Base-by-base conservation (phyloP, 208 protist genomes). In the Vickermania ingenoplastis region DNA sequence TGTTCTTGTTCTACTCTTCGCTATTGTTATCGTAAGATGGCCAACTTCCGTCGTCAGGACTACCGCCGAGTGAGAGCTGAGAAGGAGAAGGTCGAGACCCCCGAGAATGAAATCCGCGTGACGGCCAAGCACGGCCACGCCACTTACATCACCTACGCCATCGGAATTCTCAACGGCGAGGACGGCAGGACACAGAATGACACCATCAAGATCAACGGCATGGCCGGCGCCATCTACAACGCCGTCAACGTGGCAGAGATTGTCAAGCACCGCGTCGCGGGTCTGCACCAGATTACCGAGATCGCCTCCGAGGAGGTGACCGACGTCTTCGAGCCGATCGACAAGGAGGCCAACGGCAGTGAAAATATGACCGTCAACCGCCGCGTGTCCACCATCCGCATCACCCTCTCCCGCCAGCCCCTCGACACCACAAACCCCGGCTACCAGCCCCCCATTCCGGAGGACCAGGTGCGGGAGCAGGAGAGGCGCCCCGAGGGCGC, bases 181-280 rank as follows among this genome's bases (percentile, higher is more conserved):
- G 79, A 89, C 1, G 84, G 79, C 23, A 89, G 81, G 77, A 69
- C 72, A 31, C 75, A 87, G 74, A 73, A 89, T 36, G 87, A 93
- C 75, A 89, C 75, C 2, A 71, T 97, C 65, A 91, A 87, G 75
- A 83, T 97, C 73, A 89, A 80, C 50, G 91, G 77, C 22, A 94
- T 95, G 86, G 91, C 89, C 30, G 71, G 75, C 25, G 85, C 91
- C 36, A 94, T 97, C 65, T 90, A 77, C 71, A 95, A 90, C 71
- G 86, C 79, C 56, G 86, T 97, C 54, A 94, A 92, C 77, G 89
- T 97, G 58, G 89, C 86, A 23, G 92, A 97, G 69, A 89, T 97
- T 58, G 73, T 97, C 53, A 97, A 96, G 75, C 86, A 84, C 59
- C 81, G 92, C 65, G 88, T 97, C 36, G 69, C 61, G 21, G 89